Base-by-base conservation (phyloP, 2,329 filamentous ascomycete genomes). In the Coniochaeta ligniaria region DNA sequence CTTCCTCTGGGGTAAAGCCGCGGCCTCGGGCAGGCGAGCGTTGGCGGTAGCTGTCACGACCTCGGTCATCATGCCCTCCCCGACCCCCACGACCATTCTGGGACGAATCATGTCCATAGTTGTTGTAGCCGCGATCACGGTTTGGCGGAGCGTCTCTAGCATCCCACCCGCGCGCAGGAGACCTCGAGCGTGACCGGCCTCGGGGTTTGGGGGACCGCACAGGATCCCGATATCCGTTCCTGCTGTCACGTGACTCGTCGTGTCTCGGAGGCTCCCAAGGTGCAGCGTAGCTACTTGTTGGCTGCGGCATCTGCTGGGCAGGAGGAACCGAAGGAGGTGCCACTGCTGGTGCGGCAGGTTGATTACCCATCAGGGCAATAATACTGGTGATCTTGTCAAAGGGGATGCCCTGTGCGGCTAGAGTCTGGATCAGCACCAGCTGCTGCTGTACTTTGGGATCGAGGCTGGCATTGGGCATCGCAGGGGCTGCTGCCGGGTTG, bases 11-110 rank as follows among this genome's bases (percentile, higher is more conserved):
- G 69, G 89, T 88, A 65, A 83, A 83, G 62, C 83, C 85, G 68
- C 86, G 85, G 64, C 88, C 87, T 60, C 85, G 84, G 60, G 85
- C 81, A 54, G 93, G 92, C 69, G 90, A 96, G 70, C 95, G 91
- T 72, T 97, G 92, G 65, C 94, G 90, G 76, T 96, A 97, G 62
- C 80, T 82, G 63, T 80, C 75, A 64, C 80, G 79, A 57, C 83
- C 79, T 66, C 78, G 74, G 47, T 81, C 81, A 64, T 78, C 78
- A 50, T 82, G 81, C 64, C 86, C 83, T 61, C 80, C 79, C 58
- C 81, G 36, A 17, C 65, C 81, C 61, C 83, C 83, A 66, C 83
- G 81, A 60, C 83, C 47, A 22, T 14, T 83, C 38, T 86, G 84
- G 20, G 69, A 67, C 20, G 86, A 88, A 69, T 88, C 85, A 63